Evolutionary conservation across 352 stramenopile species (phyloP), one percentile per base, ranked within the genome.

Genomic region (Phytophthora capsici): DNA sequence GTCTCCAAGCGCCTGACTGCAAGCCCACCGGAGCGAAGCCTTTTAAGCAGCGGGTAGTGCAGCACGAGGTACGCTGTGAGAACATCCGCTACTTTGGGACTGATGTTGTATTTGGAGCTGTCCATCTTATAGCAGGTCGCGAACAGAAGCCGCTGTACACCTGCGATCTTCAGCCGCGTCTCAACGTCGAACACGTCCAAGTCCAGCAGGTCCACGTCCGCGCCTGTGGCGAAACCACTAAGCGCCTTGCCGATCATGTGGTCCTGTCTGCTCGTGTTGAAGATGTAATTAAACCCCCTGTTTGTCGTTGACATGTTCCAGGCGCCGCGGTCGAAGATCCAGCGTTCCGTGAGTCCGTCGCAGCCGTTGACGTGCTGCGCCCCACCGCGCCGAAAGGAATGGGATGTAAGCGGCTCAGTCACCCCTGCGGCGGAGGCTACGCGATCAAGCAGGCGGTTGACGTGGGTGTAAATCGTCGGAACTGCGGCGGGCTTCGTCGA

Each of bases 381-480:
- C 8, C 47, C 47, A 1, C 51, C 62, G 13, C 62, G 45, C 0
- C 45, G 30, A 48, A 78, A 78, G 0, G 55, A 74, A 32, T 69
- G 69, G 3, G 59, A 69, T 4, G 53, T 68, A 13, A 71, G 41
- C 19, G 32, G 2, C 13, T 49, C 41, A 7, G 38, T 16, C 6
- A 72, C 59, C 13, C 60, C 64, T 36, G 63, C 58, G 0, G 14
- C 19, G 1, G 0, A 8, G 0, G 36, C 13, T 9, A 78, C 26
- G 6, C 64, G 49, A 7, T 56, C 43, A 2, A 74, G 56, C 7
- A 78, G 17, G 1, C 54, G 43, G 40, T 75, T 78, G 32, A 72
- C 65, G 44, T 69, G 54, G n/a, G 23, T 22, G 53, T 73, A 63
- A n/a, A 69, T 62, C 9, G n/a, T n/a, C n/a, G n/a, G n/a, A n/a